Conservation (phyloP, 1,139 yeast species). For the Blastobotrys ciferrii region DNA sequence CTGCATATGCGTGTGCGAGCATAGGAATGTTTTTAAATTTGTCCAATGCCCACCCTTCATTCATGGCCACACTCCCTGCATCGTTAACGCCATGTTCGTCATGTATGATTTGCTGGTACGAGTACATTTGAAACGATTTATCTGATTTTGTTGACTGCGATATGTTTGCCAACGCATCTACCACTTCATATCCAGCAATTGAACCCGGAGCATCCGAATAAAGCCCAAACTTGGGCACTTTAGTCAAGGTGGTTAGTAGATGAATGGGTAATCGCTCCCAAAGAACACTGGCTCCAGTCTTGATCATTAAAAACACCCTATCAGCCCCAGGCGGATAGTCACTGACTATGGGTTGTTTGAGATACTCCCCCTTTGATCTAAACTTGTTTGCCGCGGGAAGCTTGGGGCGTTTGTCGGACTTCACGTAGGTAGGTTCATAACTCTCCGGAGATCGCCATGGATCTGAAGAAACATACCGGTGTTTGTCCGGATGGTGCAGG, state of each 20-base stretch:
- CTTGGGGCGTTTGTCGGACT: constrained; percentile 13
- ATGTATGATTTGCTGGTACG: constrained; percentile 26
- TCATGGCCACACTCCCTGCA: constrained; percentile 33
- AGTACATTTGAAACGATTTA: constrained; percentile 28
- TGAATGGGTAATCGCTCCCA: constrained; percentile 41
- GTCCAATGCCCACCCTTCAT: constrained; percentile 40
- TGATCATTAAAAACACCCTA: constrained; percentile 35
- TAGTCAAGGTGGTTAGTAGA: constrained; percentile 36
- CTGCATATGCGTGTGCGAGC: constrained; percentile 35
- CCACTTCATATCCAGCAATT: constrained; percentile 36
- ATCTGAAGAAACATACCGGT: constrained; percentile 19
- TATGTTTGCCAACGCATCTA: constrained; percentile 35
- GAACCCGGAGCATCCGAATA: constrained; percentile 36
- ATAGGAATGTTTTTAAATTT: constrained; percentile 40
- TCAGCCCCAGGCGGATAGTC: constrained; percentile 25
- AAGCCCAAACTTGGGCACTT: constrained; percentile 36
- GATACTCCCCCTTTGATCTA: constrained; percentile 19
- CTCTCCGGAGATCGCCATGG: constrained; percentile 22
- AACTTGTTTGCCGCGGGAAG: constrained; percentile 10
- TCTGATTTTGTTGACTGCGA: constrained; percentile 20
- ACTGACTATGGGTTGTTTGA: constrained; percentile 25
- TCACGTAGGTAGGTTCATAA: constrained; percentile 13
- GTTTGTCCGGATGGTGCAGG: constrained; percentile 5
- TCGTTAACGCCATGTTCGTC: constrained; percentile 27
- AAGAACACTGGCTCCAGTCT: constrained; percentile 38